Conservation (phyloP, 1,284 basidiomycete species). For the Amylostereum chailletii region DNA sequence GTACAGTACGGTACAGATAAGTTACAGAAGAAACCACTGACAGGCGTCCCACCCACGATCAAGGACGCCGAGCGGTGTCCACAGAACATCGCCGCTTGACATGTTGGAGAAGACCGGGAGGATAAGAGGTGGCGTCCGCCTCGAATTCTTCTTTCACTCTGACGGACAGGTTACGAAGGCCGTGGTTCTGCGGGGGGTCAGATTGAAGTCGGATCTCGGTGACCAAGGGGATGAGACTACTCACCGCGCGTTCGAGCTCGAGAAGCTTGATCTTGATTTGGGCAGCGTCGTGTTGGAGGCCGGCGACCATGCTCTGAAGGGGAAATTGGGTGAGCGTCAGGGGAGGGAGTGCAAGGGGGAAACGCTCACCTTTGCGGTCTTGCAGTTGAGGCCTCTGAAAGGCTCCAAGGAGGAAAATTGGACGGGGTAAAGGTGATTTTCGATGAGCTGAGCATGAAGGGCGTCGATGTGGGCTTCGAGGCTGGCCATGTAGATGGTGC, state of each 20-base stretch:
- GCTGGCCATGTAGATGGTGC: conserved; percentile 51
- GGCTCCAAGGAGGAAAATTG: conserved; percentile 41
- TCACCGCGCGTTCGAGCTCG: conserved; percentile 58
- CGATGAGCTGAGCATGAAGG: conserved; percentile 42
- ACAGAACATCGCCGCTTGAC: no score
- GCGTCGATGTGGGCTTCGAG: conserved; percentile 55
- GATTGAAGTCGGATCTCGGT: not conserved
- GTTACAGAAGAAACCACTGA: no score
- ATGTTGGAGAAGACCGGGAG: no score
- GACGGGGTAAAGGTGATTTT: conserved; percentile 46
- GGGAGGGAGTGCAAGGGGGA: not conserved
- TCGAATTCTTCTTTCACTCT: no score
- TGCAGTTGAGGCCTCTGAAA: conserved; percentile 57
- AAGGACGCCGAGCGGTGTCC: no score
- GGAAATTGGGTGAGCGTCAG: not conserved
- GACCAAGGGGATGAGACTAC: conserved; percentile 12
- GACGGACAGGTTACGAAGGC: conserved; percentile 6
- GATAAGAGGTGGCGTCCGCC: no score
- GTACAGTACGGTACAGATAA: no score
- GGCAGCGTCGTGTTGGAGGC: conserved; percentile 54
- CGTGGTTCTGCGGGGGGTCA: conserved; percentile 8
- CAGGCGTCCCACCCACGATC: no score
- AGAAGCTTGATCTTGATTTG: conserved; percentile 49
- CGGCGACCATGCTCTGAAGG: conserved; percentile 59
- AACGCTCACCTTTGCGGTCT: conserved; percentile 54